Base-by-base conservation (phyloP, 352 stramenopile species). In the Phytophthora vignae region DNA sequence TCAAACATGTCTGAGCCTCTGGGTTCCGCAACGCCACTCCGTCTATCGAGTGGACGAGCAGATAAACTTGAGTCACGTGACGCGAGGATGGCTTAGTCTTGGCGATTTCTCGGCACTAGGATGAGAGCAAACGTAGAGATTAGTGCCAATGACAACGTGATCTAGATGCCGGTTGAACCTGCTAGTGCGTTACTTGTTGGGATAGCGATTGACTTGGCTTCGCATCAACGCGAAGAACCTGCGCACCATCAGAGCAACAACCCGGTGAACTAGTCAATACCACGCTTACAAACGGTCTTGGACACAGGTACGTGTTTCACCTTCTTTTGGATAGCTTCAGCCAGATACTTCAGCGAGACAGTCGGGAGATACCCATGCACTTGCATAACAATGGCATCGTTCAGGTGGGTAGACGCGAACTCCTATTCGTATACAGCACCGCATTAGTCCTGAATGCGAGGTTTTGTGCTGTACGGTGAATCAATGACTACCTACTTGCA, bases 21-120 rank as follows among this genome's bases (percentile, higher is more conserved):
- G 69, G 58, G n/a, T 71, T 77, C 9, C 83, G 81, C 27, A 91
- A 53, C 3, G 77, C 71, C 11, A 72, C 1, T 19, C 83, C 83
- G 55, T 91, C 83, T 60, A 91, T 85, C 17, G 77, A 87, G 56
- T 91, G 83, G 19, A 89, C 76, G 2, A 91, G 17, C 42, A 91
- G 44, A 38, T 84, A 85, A 19, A 85, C 40, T 36, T 40, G 76
- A 61, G 50, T 36, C n/a, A 57, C 59, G 55, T 70, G 52, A 49
- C 54, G 33, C 25, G 54, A 36, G n/a, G 33, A 29, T 53, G 49
- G 27, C 49, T 73, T 73, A 1, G 50, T 56, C 33, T 69, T 73
- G 38, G 60, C 58, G 55, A 82, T 81, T n/a, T 81, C 67, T 56
- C 68, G 63, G 31, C 71, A 84, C 74, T 84, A 60, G 0, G 19